phyloP scores from a whole-genome alignment of 495 filamentous ascomycete species.

The Acidomyces sp. region DNA sequence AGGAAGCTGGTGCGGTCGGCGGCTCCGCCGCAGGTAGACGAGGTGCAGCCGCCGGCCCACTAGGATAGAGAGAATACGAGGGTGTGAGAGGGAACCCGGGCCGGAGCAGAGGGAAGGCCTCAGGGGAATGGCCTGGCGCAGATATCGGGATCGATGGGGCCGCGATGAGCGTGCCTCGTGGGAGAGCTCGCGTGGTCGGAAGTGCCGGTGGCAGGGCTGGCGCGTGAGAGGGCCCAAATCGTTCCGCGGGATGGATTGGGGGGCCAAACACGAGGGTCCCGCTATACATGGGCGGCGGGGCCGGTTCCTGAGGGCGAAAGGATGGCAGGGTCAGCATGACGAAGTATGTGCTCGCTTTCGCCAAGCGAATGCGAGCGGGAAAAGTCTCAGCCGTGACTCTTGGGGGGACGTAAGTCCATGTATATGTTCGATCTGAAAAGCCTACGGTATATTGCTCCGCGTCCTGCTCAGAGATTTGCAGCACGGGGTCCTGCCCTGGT shows the following conservation, averaged over 20 bases:
- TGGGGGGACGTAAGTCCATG: conserved; percentile 6
- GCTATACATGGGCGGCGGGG: conserved; percentile 1
- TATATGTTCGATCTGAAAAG: conserved; percentile 14
- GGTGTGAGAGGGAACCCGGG: not conserved
- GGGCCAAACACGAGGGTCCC: not conserved
- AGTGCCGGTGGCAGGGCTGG: not conserved
- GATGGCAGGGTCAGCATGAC: conserved; percentile 16
- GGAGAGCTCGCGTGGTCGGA: not conserved
- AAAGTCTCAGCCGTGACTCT: conserved; percentile 4
- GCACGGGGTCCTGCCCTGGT: conserved; percentile 16
- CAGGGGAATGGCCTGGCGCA: too few species aligned
- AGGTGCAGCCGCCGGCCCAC: not conserved
- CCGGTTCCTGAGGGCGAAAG: conserved; percentile 11
- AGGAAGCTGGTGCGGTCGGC: conserved; percentile 6
- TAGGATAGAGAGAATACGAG: not conserved
- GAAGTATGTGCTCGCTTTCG: conserved; percentile 17
- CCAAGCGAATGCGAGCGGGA: conserved; percentile 13
- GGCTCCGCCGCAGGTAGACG: conserved; percentile 5
- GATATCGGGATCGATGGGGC: too few species aligned
- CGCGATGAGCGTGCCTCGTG: not conserved
- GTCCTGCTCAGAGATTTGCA: conserved; percentile 13
- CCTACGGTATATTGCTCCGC: conserved; percentile 11
- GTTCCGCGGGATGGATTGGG: conserved; percentile 1
- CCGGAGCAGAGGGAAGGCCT: not conserved
- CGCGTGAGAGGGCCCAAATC: not conserved